Evolutionary conservation across 495 filamentous ascomycete species (phyloP).

Genomic region (Penicillium coprophilum): DNA sequence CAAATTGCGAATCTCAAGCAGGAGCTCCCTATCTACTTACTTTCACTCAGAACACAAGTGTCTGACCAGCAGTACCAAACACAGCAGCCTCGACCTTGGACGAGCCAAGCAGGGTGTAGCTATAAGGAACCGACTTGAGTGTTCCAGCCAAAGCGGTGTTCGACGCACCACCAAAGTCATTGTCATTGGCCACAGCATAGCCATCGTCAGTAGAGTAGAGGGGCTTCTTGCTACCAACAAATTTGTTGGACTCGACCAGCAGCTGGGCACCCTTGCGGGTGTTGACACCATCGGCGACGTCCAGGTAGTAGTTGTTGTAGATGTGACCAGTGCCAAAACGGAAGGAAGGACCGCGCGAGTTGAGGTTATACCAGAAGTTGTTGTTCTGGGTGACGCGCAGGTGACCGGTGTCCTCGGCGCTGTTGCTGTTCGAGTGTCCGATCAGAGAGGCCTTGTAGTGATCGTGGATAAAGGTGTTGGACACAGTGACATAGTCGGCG

Average conservation of each 20-base stretch:
- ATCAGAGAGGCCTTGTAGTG: constrained; percentile 66
- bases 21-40: background rate
- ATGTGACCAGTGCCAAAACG: constrained; percentile 63
- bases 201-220: constrained; percentile 59
- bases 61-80: constrained; percentile 53
- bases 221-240: constrained; percentile 45
- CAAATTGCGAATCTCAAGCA: background rate
- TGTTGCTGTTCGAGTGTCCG: constrained; percentile 54
- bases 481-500: constrained; percentile 52
- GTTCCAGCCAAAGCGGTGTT: constrained; percentile 51
- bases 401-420: constrained; percentile 49
- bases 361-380: constrained; percentile 63
- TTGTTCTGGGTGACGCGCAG: constrained; percentile 61
- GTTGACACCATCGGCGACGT: constrained; percentile 60
- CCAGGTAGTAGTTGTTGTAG: constrained; percentile 50
- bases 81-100: constrained; percentile 45
- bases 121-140: constrained; percentile 51
- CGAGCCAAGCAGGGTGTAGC: constrained; percentile 47
- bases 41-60: constrained; percentile 48
- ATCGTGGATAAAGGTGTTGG: constrained; percentile 55
- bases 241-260: constrained; percentile 61
- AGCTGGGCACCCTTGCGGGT: constrained; percentile 64
- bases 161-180: constrained; percentile 52
- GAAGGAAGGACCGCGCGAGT: constrained; percentile 58
- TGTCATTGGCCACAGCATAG: constrained; percentile 52